Conservation (phyloP, 257 asterid species). For the Jacaranda copaia region DNA sequence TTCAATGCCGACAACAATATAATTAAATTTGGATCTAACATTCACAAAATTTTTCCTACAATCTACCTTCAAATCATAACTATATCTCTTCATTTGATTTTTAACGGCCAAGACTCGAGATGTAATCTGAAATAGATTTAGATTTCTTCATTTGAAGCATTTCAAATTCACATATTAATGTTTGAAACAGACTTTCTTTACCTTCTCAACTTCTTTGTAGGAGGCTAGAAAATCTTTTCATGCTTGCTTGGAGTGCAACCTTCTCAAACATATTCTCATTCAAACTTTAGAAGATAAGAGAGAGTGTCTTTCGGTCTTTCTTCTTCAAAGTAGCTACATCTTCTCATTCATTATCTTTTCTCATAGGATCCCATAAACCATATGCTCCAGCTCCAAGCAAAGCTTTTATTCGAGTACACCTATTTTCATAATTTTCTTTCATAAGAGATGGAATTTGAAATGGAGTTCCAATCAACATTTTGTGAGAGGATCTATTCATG, state of each 20-base stretch:
- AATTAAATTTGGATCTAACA: not conserved
- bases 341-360: not conserved
- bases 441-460: slow-evolving; percentile 4
- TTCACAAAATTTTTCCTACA: not conserved
- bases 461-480: not conserved
- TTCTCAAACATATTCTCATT: slow-evolving; percentile 8
- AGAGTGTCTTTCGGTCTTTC: not conserved
- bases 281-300: not conserved
- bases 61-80: not conserved
- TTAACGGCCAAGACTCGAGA: too few relatives aligned
- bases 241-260: slow-evolving; percentile 29
- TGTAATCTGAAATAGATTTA: too few relatives aligned
- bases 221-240: slow-evolving; percentile 10
- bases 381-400: not conserved
- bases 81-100: too few relatives aligned
- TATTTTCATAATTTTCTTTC: not conserved
- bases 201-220: not conserved
- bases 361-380: not conserved
- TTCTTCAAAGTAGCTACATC: not conserved
- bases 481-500: not conserved
- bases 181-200: not conserved
- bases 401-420: not conserved
- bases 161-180: not conserved
- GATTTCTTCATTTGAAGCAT: too few relatives aligned
- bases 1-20: not conserved